These are phyloP conservation scores for Termitomyces sp. DNA, from an alignment of 768 basidiomycete genomes.

Conservation along the genomic window DNA sequence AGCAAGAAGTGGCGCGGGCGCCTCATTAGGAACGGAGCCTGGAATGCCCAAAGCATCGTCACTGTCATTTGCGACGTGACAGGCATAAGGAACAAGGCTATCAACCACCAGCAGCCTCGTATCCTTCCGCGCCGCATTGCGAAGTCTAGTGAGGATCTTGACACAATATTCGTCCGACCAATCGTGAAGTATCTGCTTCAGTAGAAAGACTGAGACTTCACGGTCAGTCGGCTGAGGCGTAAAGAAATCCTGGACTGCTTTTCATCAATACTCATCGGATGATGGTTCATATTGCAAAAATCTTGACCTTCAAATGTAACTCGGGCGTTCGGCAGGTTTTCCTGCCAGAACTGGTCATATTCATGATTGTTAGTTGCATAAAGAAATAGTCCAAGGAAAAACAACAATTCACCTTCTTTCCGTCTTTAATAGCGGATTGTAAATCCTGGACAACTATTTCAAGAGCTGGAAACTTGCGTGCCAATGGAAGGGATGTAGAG, in stretches of 20 bases:
- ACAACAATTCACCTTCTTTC: slow-evolving; percentile 9
- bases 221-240: slow-evolving; percentile 1
- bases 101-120: slow-evolving; percentile 7
- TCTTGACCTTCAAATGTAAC: slow-evolving; percentile 8
- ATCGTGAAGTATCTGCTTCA: slow-evolving; percentile 9
- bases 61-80: not conserved
- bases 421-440: slow-evolving; percentile 15
- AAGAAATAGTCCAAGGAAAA: not conserved
- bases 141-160: slow-evolving; percentile 4
- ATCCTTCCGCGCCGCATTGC: not conserved
- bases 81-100: slow-evolving; percentile 5
- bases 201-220: slow-evolving; percentile 4
- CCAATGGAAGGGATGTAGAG: slow-evolving; percentile 19
- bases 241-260: slow-evolving; percentile 6
- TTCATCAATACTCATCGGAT: not conserved
- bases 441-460: slow-evolving; percentile 26
- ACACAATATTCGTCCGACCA: slow-evolving; percentile 7
- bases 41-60: slow-evolving; percentile 12
- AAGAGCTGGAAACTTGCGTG: slow-evolving; percentile 23
- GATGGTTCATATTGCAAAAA: not conserved
- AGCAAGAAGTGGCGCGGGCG: slow-evolving; percentile 27
- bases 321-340: not conserved
- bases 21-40: slow-evolving; percentile 14
- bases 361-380: too few species aligned
- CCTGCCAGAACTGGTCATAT: not conserved